Base-by-base conservation (phyloP, 208 protist species). In the Cochliopodium minus region DNA sequence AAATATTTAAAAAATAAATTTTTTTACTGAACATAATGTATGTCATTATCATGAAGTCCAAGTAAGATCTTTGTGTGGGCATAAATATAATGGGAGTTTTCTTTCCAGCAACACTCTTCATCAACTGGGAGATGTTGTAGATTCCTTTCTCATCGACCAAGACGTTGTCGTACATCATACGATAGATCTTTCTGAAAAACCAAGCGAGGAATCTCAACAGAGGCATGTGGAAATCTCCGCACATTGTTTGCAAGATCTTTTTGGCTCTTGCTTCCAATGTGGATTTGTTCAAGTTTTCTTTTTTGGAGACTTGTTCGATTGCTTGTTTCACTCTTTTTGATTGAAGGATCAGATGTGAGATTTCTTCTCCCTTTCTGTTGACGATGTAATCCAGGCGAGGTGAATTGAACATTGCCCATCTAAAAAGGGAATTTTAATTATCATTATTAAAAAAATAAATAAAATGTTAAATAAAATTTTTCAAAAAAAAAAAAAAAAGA, bases 31-130 rank as follows among this genome's bases (percentile, higher is more conserved):
- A 65, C n/a, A 85, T 57, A 15, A 86, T 11, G 63, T 85, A 83
- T 3, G 77, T 76, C 57, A 90, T 47, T 33, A 85, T 67, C 20
- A 86, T 60, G 60, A 90, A 90, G 61, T 90, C 83, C 17, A 81
- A 42, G 67, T 90, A 87, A 20, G 69, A 79, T 52, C 80, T 72
- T 49, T 87, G 81, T 9, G 75, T 66, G n/a, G 81, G 81, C 11
- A 85, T 64, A n/a, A 83, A 68, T 33, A 90, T 72, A 39, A 87
- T 40, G 4, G 74, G 58, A 3, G 64, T 67, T 22, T 71, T 64
- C 0, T 28, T 7, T 34, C 23, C 17, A 28, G 1, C 13, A n/a
- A n/a, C n/a, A 10, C 39, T 39, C 1, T 23, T 22, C 6, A 23
- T 2, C 13, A 53, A 39, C 2, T 53, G 4, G 7, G 22, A 39